Percentiles rank a stretch among this genome's conserved stretches.
Evolutionary conservation across 1,284 basidiomycete genomes (phyloP).

Genomic region (Cutaneotrichosporon spelunceum): DNA sequence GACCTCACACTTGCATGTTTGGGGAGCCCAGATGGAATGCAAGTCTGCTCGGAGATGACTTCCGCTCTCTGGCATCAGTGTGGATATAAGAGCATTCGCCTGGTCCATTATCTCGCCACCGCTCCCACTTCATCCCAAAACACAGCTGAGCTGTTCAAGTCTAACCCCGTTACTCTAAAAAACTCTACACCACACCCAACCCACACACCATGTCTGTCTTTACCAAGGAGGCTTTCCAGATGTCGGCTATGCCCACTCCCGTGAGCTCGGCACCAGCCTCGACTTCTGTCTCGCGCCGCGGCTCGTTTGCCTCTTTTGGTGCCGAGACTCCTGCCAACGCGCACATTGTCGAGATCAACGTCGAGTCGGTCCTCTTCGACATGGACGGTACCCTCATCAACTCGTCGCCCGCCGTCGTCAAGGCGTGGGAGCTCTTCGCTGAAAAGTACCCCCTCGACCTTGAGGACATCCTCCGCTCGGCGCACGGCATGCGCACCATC

Average conservation of each 20-base stretch:
- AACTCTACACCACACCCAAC: constrained; percentile 35
- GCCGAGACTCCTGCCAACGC: constrained; percentile 73
- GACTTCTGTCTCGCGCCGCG: constrained; percentile 34
- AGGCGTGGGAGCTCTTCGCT: constrained; percentile 49
- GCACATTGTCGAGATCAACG: constrained; percentile 52
- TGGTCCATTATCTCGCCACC: constrained; percentile 4
- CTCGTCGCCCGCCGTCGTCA: constrained; percentile 49
- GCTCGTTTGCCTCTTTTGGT: constrained; percentile 34
- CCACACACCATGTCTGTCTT: constrained; percentile 50
- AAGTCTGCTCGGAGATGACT: background rate
- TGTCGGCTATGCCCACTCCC: constrained; percentile 48
- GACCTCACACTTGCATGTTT: background rate
- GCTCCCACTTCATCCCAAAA: background rate
- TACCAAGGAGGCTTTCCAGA: constrained; percentile 52
- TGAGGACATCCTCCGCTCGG: constrained; percentile 47
- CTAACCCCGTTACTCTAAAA: background rate
- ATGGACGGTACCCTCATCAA: constrained; percentile 52
- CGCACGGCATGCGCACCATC: constrained; percentile 50
- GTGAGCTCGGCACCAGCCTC: constrained; percentile 33
- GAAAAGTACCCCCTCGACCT: constrained; percentile 47
- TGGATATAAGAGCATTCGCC: constrained; percentile 1
- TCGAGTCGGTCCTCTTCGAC: constrained; percentile 51
- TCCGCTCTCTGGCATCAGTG: background rate
- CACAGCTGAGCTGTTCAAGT: constrained; percentile 6
- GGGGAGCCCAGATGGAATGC: background rate